These are phyloP conservation scores for Alternaria hordeiaustralica DNA, from an alignment of 2,329 filamentous ascomycete species.

Conservation along the genomic window DNA sequence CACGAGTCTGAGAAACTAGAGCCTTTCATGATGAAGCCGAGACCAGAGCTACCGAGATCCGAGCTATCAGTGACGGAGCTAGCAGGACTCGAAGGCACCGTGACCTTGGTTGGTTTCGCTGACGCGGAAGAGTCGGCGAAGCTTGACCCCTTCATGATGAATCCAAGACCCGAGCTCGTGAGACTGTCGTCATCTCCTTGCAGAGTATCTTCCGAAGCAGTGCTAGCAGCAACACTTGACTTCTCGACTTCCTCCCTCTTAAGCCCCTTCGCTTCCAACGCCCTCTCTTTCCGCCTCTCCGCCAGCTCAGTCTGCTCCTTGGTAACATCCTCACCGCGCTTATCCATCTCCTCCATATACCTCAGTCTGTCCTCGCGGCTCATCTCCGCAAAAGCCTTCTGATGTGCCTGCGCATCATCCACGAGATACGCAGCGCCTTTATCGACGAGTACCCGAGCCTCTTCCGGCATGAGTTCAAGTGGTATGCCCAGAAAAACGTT, in stretches of 20 bases:
- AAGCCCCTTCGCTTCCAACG: conserved; percentile 57
- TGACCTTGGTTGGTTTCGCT: background rate
- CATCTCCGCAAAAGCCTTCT: conserved; percentile 65
- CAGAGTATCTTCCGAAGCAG: conserved; percentile 18
- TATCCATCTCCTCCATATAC: conserved; percentile 65
- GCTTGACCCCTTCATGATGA: conserved; percentile 36
- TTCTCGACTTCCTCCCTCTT: conserved; percentile 20
- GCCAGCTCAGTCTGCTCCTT: conserved; percentile 55
- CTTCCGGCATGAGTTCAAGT: conserved; percentile 88
- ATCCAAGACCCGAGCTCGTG: conserved; percentile 26
- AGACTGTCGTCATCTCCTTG: conserved; percentile 14
- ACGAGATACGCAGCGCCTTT: conserved; percentile 78
- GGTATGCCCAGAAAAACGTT: conserved; percentile 92
- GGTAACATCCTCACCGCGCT: conserved; percentile 61
- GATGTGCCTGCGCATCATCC: conserved; percentile 78
- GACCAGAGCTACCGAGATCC: conserved; percentile 15
- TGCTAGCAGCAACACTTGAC: conserved; percentile 18
- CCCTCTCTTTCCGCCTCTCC: conserved; percentile 58
- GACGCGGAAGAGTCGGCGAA: conserved; percentile 17
- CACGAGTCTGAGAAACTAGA: conserved; percentile 24
- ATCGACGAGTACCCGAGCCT: conserved; percentile 81
- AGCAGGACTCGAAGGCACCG: background rate
- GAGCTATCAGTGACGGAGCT: conserved; percentile 7
- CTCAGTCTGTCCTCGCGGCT: conserved; percentile 64
- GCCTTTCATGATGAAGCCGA: conserved; percentile 38